Conservation (phyloP, 345 rosid genomes). For the Balakata baccata region DNA sequence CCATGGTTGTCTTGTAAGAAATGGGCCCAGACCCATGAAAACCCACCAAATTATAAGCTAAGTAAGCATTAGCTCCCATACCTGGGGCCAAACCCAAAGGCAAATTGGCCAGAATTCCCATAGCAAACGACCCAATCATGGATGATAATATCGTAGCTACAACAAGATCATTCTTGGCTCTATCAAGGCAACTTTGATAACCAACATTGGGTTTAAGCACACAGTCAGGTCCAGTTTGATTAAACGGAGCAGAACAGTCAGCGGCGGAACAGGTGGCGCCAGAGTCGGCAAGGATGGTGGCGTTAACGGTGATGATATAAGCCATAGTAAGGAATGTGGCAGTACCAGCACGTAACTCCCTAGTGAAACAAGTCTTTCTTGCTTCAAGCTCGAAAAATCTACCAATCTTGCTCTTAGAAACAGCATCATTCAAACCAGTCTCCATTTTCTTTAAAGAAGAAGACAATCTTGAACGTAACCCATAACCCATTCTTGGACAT, state of each 20-base stretch:
- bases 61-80: constrained; percentile 85
- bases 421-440: constrained; percentile 50
- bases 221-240: constrained; percentile 50
- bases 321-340: constrained; percentile 98
- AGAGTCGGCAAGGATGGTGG: constrained; percentile 74
- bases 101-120: constrained; percentile 77
- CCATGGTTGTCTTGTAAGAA: constrained; percentile 64
- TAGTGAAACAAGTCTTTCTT: constrained; percentile 64
- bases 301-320: constrained; percentile 80
- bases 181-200: constrained; percentile 58
- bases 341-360: constrained; percentile 74
- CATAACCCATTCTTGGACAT: constrained; percentile 27
- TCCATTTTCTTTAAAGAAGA: constrained; percentile 49
- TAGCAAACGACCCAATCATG: constrained; percentile 70
- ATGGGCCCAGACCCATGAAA: constrained; percentile 77
- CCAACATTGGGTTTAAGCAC: constrained; percentile 51
- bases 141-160: constrained; percentile 70
- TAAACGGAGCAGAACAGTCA: constrained; percentile 48
- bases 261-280: constrained; percentile 69
- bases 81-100: constrained; percentile 87
- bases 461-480: constrained; percentile 19
- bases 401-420: constrained; percentile 56
- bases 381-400: constrained; percentile 67
- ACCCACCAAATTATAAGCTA: constrained; percentile 76
- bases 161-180: constrained; percentile 65